phyloP scores from a whole-genome alignment of 805 yeast genomes.

The Priceomyces castillae region DNA sequence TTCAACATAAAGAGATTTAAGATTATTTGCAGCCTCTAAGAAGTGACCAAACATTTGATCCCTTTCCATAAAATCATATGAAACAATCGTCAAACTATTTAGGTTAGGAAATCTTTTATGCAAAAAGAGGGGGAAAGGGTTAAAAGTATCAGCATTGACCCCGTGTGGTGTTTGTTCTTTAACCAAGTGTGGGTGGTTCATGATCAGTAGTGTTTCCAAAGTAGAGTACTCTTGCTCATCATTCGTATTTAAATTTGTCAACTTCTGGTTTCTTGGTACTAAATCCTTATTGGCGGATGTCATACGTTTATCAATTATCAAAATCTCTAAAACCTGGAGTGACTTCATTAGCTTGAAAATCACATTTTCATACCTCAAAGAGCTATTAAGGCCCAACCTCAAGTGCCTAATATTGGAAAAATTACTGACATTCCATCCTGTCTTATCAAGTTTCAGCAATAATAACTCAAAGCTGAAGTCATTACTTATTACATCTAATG shows the following conservation, averaged over 20 bases:
- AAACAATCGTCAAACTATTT: constrained; percentile 24
- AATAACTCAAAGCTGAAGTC: constrained; percentile 25
- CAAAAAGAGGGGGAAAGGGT: constrained; percentile 26
- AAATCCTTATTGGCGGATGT: constrained; percentile 16
- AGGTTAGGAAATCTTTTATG: constrained; percentile 20
- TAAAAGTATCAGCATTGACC: constrained; percentile 16
- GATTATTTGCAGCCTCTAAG: constrained; percentile 14
- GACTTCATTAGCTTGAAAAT: constrained; percentile 23
- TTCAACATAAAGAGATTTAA: constrained; percentile 29
- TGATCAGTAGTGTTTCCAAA: constrained; percentile 19
- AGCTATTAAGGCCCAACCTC: constrained; percentile 27
- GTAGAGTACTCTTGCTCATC: neutral
- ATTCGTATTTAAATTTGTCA: constrained; percentile 6
- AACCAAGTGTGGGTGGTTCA: constrained; percentile 27
- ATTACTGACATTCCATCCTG: constrained; percentile 24
- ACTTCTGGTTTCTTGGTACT: constrained; percentile 17
- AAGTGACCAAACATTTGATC: constrained; percentile 28
- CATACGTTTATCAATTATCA: constrained; percentile 17
- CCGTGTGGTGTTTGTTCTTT: constrained; percentile 9
- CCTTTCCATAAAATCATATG: constrained; percentile 29
- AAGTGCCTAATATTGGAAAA: constrained; percentile 19
- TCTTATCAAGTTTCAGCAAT: constrained; percentile 21
- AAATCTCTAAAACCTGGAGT: constrained; percentile 22
- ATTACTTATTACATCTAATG: constrained; percentile 29
- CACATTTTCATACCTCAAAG: constrained; percentile 15